Conservation (phyloP, 345 rosid species). For the Ceriops zippeliana region DNA sequence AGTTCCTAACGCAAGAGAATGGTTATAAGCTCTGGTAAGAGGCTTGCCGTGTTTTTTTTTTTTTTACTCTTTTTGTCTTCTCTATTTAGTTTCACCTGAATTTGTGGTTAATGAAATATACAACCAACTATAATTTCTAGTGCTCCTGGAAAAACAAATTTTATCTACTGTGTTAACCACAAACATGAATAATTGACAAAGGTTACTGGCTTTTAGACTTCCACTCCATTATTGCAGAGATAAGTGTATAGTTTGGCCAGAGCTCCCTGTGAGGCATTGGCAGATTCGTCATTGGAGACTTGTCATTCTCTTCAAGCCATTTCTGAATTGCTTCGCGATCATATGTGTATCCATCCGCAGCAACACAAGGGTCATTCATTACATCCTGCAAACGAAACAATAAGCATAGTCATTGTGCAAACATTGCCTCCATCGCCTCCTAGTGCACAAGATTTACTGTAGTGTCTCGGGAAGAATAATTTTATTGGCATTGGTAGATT, state of each 20-base stretch:
- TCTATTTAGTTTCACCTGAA: too few relatives aligned
- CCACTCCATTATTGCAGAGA: slow-evolving; percentile 68
- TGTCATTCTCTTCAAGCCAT: slow-evolving; percentile 58
- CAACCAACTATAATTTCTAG: background rate
- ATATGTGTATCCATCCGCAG: slow-evolving; percentile 83
- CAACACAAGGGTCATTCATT: slow-evolving; percentile 79
- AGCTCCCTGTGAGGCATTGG: slow-evolving; percentile 48
- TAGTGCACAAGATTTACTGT: too few relatives aligned
- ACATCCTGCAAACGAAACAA: slow-evolving; percentile 45
- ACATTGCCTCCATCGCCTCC: background rate
- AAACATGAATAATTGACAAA: slow-evolving; percentile 4
- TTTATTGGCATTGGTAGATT: background rate
- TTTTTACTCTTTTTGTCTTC: too few relatives aligned
- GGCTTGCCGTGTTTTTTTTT: too few relatives aligned
- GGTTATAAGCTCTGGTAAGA: too few relatives aligned
- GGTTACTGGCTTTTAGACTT: slow-evolving; percentile 36
- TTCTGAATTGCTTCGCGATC: slow-evolving; percentile 66
- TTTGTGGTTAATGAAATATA: too few relatives aligned
- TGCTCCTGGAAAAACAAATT: background rate
- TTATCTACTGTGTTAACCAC: background rate
- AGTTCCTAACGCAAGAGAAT: too few relatives aligned
- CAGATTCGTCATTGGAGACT: slow-evolving; percentile 63
- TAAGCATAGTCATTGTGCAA: background rate
- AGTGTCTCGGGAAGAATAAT: too few relatives aligned
- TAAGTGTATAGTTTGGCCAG: slow-evolving; percentile 59